Evolutionary conservation across 1,284 basidiomycete genomes (phyloP).

Genomic region (Chondrostereum purpureum): DNA sequence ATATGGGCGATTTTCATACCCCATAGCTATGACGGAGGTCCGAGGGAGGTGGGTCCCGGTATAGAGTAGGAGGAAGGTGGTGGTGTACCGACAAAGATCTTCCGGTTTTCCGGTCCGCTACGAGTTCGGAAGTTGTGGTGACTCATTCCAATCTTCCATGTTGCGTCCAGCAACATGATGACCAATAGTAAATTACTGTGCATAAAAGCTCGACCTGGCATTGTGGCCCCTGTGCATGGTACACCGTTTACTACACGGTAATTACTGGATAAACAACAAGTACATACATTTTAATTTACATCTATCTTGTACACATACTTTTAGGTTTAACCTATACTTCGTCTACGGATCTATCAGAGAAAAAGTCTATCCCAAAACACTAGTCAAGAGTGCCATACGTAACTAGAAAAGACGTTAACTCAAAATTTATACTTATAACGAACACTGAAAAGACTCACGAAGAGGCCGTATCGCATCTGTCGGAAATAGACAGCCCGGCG

Average conservation of each 20-base stretch:
- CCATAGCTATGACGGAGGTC: background rate
- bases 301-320: slow-evolving; percentile 1
- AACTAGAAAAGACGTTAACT: slow-evolving; percentile 35
- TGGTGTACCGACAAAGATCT: too few relatives aligned
- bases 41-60: background rate
- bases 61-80: too few relatives aligned
- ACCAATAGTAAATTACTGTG: too few relatives aligned
- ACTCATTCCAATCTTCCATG: too few relatives aligned
- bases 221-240: too few relatives aligned
- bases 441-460: slow-evolving; percentile 50
- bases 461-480: slow-evolving; percentile 97
- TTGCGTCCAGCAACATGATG: too few relatives aligned
- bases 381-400: slow-evolving; percentile 71
- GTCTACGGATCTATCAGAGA: background rate
- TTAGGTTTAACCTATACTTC: slow-evolving; percentile 1
- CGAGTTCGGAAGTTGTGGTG: too few relatives aligned
- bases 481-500: slow-evolving; percentile 96
- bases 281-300: too few relatives aligned
- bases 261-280: too few relatives aligned
- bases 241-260: too few relatives aligned
- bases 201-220: too few relatives aligned
- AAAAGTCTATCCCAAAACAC: slow-evolving; percentile 49
- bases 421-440: background rate
- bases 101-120: too few relatives aligned
- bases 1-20: background rate